phyloP scores from a whole-genome alignment of 2,329 filamentous ascomycete genomes.

The Westerdykella aurantiaca region DNA sequence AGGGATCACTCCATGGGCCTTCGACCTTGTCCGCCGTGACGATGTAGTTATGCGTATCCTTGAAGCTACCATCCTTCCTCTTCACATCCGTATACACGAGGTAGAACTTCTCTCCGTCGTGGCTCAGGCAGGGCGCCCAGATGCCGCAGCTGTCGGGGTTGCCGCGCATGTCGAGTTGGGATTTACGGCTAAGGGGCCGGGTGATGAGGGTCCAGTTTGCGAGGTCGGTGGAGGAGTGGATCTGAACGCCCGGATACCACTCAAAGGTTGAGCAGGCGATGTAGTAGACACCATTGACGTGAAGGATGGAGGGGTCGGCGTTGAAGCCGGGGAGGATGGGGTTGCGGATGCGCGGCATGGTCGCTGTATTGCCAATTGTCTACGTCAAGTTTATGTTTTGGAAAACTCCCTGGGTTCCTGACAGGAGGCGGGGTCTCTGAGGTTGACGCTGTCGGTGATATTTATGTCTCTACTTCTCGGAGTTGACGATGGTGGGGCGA shows the following conservation, averaged over 20 bases:
- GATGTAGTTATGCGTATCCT: conserved; percentile 60
- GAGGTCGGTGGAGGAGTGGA: conserved; percentile 53
- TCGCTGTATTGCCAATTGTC: conserved; percentile 2
- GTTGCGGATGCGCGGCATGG: conserved; percentile 38
- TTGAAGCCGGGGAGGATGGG: conserved; percentile 58
- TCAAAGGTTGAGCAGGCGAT: conserved; percentile 59
- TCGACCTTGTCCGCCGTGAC: conserved; percentile 47
- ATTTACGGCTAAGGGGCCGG: conserved; percentile 47
- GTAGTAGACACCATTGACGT: conserved; percentile 50
- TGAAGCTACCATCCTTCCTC: conserved; percentile 61
- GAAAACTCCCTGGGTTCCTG: neutral
- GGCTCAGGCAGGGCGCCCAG: conserved; percentile 60
- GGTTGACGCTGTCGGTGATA: no score
- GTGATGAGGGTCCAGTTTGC: conserved; percentile 50
- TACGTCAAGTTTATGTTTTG: neutral
- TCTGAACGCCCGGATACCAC: conserved; percentile 56
- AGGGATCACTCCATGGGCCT: conserved; percentile 58
- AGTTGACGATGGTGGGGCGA: no score
- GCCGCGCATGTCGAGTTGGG: conserved; percentile 49
- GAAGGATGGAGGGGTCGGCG: conserved; percentile 54
- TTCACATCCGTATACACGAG: conserved; percentile 63
- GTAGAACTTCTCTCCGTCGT: conserved; percentile 57
- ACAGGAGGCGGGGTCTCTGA: no score
- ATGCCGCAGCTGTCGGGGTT: conserved; percentile 51
- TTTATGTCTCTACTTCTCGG: no score